Evolutionary conservation across 768 basidiomycete species (phyloP), one percentile per base, ranked within the genome.

Genomic region (Boletus barrowsii): DNA sequence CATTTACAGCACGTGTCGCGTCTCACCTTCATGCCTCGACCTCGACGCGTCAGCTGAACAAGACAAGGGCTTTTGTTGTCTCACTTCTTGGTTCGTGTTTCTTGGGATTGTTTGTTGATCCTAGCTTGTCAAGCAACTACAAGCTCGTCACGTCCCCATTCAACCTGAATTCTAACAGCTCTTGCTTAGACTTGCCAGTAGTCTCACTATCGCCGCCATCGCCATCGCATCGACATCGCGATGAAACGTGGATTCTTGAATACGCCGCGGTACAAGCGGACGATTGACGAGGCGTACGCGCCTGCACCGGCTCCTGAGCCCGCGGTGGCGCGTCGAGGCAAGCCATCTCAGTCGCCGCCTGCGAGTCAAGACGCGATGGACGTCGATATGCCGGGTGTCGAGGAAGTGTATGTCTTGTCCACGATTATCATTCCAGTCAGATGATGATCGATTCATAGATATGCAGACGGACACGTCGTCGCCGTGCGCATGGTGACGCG

Each of bases 191-290:
- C 22, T 22, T 22, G 3, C 37, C 8, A 14, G 10, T 22, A 2
- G 15, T 37, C 35, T 42, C 35, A 8, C 35, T 11, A 0, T 7
- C 41, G 9, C 11, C 20, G 5, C 30, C 5, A 35, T 29, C 22
- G 5, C 4, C 18, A 5, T 20, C 40, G 24, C 33, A 32, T 11
- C 22, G 10, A 8, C 18, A 5, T 17, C 33, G 24, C 41, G 22
- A 69, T 68, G 67, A 61, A 61, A 39, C 65, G 63, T 5, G 65
- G 63, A 0, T 61, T 69, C 32, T 32, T 61, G 30, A 63, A 63
- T 30, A 51, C 53, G 3, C 0, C 47, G 0, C 57, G 53, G 17
- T 56, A 46, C 35, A 62, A 64, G 39, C 41, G 24, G 13, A 45
- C 39, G 10, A 51, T 63, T 24, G 55, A 49, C 3, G 51, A 60